Evolutionary conservation across 1,284 basidiomycete genomes (phyloP).

Genomic region (Rhodotorula sp.): DNA sequence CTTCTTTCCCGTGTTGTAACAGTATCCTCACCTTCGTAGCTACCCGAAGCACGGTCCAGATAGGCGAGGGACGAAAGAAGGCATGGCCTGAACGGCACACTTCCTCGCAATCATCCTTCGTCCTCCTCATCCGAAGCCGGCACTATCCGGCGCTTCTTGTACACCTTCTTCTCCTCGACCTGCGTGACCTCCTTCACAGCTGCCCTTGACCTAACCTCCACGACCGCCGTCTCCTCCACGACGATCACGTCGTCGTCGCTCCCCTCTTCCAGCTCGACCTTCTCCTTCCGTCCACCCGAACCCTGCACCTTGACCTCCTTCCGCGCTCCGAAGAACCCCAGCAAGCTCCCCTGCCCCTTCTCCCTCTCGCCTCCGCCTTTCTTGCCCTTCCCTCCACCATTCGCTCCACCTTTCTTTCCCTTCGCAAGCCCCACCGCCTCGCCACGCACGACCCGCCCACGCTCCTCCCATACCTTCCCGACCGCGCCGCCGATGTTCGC

Average conservation of each 20-base stretch:
- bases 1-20: constrained; percentile 18
- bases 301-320: neutral
- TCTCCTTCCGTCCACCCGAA: neutral
- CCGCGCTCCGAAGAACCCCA: constrained; percentile 25
- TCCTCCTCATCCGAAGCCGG: constrained; percentile 32
- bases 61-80: too few species aligned
- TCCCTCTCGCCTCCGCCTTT: neutral
- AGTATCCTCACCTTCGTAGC: neutral
- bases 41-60: neutral
- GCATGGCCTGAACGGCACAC: neutral
- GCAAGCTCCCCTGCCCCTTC: constrained; percentile 27
- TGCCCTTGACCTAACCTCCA: neutral
- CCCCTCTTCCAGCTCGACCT: neutral
- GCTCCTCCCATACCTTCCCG: constrained; percentile 37
- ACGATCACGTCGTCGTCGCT: constrained; percentile 18
- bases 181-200: too few species aligned
- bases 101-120: neutral
- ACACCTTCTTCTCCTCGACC: constrained; percentile 11
- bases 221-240: constrained; percentile 3
- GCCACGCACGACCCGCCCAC: neutral
- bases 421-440: neutral
- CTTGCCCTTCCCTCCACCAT: constrained; percentile 6
- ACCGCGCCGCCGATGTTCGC: constrained; percentile 55
- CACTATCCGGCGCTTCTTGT: constrained; percentile 32
- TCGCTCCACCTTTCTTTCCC: neutral